phyloP scores from a whole-genome alignment of 2,329 filamentous ascomycete genomes.

The Aciculosporium take region DNA sequence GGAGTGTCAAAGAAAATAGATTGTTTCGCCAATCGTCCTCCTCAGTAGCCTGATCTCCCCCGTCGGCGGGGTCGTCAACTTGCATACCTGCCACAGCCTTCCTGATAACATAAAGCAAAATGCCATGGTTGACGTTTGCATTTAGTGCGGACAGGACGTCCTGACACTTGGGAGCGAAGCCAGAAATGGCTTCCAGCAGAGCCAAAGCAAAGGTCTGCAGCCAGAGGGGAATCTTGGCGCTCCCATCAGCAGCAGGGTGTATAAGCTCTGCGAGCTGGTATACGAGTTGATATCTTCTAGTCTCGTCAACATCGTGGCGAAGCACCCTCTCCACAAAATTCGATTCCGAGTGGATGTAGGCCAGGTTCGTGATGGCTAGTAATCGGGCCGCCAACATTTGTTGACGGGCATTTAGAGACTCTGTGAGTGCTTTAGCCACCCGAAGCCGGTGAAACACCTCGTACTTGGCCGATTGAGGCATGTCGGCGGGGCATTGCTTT shows the following conservation, averaged over 20 bases:
- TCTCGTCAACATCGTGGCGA: conserved; percentile 78
- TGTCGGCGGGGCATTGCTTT: conserved; percentile 39
- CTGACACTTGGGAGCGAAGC: conserved; percentile 57
- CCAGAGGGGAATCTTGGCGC: conserved; percentile 53
- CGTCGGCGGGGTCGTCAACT: conserved; percentile 35
- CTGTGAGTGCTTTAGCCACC: conserved; percentile 64
- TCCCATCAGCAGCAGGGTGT: conserved; percentile 61
- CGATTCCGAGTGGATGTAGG: conserved; percentile 72
- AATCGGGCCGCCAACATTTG: conserved; percentile 68
- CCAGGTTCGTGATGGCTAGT: conserved; percentile 77
- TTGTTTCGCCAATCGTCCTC: conserved; percentile 82
- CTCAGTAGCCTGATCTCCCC: conserved; percentile 46
- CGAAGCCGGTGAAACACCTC: conserved; percentile 75
- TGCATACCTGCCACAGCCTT: conserved; percentile 79
- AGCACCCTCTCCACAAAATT: conserved; percentile 78
- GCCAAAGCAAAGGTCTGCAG: conserved; percentile 72
- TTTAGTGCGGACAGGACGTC: conserved; percentile 87
- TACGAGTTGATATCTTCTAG: conserved; percentile 72
- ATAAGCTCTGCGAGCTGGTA: conserved; percentile 89
- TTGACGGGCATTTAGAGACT: conserved; percentile 51
- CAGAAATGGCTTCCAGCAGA: conserved; percentile 73
- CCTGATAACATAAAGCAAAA: conserved; percentile 81
- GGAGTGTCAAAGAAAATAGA: conserved; percentile 74
- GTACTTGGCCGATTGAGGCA: conserved; percentile 63
- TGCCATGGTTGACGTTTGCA: conserved; percentile 90